Conservation (phyloP, 2,329 filamentous ascomycete genomes). For the Fusarium xyrophilum region DNA sequence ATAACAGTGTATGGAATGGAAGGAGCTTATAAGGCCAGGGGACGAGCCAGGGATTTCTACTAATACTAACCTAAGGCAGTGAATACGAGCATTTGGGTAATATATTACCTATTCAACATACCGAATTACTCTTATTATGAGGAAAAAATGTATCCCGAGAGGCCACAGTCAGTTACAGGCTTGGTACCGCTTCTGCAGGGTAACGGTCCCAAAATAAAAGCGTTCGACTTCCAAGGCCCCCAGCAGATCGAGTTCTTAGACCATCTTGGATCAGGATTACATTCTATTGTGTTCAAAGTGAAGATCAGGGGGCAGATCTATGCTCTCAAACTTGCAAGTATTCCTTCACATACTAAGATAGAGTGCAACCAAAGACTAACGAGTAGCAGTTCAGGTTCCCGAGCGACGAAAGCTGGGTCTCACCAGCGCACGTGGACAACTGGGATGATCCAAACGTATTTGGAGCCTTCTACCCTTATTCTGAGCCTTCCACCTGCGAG, state of each 20-base stretch:
- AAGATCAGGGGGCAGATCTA: background rate
- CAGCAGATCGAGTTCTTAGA: slow-evolving; percentile 1
- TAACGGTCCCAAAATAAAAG: background rate
- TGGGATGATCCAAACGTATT: background rate
- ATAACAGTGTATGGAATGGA: background rate
- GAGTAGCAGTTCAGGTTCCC: background rate
- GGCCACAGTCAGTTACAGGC: background rate
- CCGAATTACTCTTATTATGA: background rate
- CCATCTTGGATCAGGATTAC: background rate
- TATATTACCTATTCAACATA: background rate
- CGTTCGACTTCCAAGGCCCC: slow-evolving; percentile 1
- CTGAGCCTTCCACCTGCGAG: background rate
- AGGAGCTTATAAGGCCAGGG: background rate
- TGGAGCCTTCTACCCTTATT: background rate
- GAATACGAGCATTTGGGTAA: background rate
- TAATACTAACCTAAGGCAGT: background rate
- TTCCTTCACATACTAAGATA: background rate
- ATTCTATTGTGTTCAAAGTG: slow-evolving; percentile 1
- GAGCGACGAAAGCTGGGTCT: background rate
- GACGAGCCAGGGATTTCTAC: background rate
- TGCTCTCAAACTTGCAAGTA: background rate
- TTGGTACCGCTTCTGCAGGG: background rate
- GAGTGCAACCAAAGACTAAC: background rate
- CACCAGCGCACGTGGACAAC: background rate
- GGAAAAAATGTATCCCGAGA: background rate